phyloP scores from a whole-genome alignment of 352 stramenopile genomes.

The Blastocystis sp. region DNA sequence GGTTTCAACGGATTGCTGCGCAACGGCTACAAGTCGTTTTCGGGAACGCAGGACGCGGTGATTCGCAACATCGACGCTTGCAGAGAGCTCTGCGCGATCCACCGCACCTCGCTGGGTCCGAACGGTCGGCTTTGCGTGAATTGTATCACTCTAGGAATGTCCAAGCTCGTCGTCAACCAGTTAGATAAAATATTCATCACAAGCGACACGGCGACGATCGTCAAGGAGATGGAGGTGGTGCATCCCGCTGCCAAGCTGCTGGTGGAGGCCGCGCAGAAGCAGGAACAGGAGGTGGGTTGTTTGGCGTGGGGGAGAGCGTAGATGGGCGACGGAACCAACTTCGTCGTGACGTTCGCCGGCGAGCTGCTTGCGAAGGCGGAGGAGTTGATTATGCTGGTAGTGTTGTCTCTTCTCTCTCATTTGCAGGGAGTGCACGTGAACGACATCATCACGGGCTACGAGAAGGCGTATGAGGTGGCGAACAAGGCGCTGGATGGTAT shows the following conservation, averaged over 20 bases:
- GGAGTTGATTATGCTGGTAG: constrained; percentile 80
- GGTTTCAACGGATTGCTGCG: constrained; percentile 30
- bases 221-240: constrained; percentile 93
- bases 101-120: constrained; percentile 86
- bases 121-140: constrained; percentile 68
- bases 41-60: constrained; percentile 83
- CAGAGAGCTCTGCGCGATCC: constrained; percentile 90
- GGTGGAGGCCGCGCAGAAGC: constrained; percentile 88
- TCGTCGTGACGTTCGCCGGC: constrained; percentile 87
- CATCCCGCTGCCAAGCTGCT: constrained; percentile 96
- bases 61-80: constrained; percentile 95
- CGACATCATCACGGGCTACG: constrained; percentile 92
- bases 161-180: constrained; percentile 99
- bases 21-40: constrained; percentile 61
- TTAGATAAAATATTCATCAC: constrained; percentile 98
- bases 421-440: constrained; percentile 82
- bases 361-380: constrained; percentile 88
- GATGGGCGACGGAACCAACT: constrained; percentile 83
- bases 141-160: constrained; percentile 70
- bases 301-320: neutral
- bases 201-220: constrained; percentile 92
- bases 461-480: constrained; percentile 82
- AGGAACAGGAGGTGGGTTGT: constrained; percentile 81
- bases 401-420: neutral
- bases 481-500: constrained; percentile 73